Evolutionary conservation across 768 basidiomycete species (phyloP).

Genomic region (Boletus sp.): DNA sequence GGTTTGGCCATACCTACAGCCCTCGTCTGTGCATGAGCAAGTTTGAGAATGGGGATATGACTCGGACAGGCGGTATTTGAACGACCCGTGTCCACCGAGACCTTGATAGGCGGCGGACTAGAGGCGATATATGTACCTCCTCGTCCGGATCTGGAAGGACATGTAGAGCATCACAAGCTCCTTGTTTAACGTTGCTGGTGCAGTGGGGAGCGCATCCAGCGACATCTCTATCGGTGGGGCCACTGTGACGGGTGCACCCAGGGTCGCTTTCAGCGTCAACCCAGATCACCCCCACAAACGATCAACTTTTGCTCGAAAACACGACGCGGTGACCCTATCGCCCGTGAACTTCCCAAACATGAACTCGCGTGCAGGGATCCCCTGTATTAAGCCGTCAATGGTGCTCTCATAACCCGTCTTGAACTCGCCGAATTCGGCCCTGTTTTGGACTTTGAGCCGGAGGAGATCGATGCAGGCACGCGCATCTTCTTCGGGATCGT

Average conservation of each 20-base stretch:
- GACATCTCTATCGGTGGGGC: conserved; percentile 32
- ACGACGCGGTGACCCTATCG: conserved; percentile 41
- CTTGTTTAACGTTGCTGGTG: conserved; percentile 54
- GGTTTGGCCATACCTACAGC: too few species aligned
- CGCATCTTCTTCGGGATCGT: conserved; percentile 95
- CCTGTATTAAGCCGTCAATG: conserved; percentile 68
- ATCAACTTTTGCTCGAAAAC: neutral
- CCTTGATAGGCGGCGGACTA: too few species aligned
- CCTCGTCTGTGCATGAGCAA: too few species aligned
- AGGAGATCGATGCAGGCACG: conserved; percentile 86
- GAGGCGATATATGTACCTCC: too few species aligned
- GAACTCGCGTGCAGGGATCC: conserved; percentile 70
- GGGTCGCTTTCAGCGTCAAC: conserved; percentile 54
- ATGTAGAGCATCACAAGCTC: conserved; percentile 63
- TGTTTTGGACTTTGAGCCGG: conserved; percentile 74
- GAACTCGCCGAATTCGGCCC: conserved; percentile 82
- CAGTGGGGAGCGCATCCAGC: conserved; percentile 33
- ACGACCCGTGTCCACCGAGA: too few species aligned
- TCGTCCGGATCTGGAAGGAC: conserved; percentile 42
- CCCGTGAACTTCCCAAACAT: conserved; percentile 82
- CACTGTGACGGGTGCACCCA: conserved; percentile 32
- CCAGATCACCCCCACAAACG: conserved; percentile 36
- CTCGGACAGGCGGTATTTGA: too few species aligned
- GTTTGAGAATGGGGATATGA: too few species aligned
- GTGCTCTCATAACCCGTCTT: conserved; percentile 83